Base-by-base conservation (phyloP, 192 early-diverging fungal genomes). In the Podila epicladia region DNA sequence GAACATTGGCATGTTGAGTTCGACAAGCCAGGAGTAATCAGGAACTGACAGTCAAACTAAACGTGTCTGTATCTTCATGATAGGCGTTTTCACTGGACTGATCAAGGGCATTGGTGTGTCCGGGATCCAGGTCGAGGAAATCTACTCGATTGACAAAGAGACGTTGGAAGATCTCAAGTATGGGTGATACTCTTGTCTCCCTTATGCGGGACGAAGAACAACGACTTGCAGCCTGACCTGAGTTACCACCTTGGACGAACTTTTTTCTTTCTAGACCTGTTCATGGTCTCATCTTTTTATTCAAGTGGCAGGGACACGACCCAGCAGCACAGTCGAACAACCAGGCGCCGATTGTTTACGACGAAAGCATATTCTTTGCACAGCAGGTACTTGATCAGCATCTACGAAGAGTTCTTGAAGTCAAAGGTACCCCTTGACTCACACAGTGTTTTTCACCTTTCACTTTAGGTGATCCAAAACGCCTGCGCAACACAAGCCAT, bases 401-500 rank as follows among this genome's bases (percentile, higher is more conserved):
- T 45, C 7, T 45, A 15, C 11, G 8, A 45, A 15, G 11, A 45
- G 41, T 3, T 17, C 13, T 11, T 65, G 2, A 9, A 31, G 17
- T 17, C 17, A 26, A 11, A 6, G 0, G 7, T 1, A 1, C 35
- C 9, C 35, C 35, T 37, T 37, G 35, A 22, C 32, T 45, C 2
- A 37, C 9, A 28, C 4, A 11, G 28, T 50, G 3, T 38, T 12
- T 70, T 19, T 11, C 20, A n/a, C 19, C 50, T 48, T 58, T 64
- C 60, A 26, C 33, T 75, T 17, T 90, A 95, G 83, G 88, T 95
- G 3, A 93, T 95, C 58, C 86, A 90, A 24, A 95, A 95, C 83
- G 94, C 94, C 0, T 95, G 94, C 63, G 94, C 94, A 33, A 95
- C 94, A 1, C 94, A 95, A 71, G 94, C 94, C 5, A 95, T 95